These are phyloP conservation scores for Syzygium aromaticum DNA, from an alignment of 345 rosid genomes.

Conservation along the genomic window DNA sequence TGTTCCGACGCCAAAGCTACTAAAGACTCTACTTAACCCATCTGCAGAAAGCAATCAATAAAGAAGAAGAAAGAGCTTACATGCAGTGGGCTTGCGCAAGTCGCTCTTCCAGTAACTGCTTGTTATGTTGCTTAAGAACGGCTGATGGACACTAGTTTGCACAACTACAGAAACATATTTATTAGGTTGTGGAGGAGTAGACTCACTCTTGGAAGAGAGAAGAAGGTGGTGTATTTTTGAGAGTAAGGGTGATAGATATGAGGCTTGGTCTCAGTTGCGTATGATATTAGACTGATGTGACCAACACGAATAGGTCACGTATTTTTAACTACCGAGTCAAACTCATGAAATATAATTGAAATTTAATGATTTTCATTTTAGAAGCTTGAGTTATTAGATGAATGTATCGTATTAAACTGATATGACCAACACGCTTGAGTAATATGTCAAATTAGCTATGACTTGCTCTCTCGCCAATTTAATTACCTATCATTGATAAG, in stretches of 20 bases:
- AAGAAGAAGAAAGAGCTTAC: background rate
- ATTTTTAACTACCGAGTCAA: background rate
- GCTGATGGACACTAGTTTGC: background rate
- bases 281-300: background rate
- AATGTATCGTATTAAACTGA: background rate
- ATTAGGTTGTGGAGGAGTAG: background rate
- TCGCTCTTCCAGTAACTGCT: background rate
- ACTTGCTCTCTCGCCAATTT: background rate
- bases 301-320: background rate
- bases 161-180: background rate
- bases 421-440: background rate
- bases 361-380: background rate
- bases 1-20: background rate
- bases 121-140: background rate
- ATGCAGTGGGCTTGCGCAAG: background rate
- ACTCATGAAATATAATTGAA: background rate
- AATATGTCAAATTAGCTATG: background rate
- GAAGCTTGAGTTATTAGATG: background rate
- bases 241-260: background rate
- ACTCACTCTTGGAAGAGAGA: background rate
- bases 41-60: background rate
- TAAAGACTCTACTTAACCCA: background rate
- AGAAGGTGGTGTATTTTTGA: background rate
- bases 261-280: background rate
- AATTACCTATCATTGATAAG: background rate